Conservation (phyloP, 371 early-diverging fungal genomes). For the Funneliformis caledonium region DNA sequence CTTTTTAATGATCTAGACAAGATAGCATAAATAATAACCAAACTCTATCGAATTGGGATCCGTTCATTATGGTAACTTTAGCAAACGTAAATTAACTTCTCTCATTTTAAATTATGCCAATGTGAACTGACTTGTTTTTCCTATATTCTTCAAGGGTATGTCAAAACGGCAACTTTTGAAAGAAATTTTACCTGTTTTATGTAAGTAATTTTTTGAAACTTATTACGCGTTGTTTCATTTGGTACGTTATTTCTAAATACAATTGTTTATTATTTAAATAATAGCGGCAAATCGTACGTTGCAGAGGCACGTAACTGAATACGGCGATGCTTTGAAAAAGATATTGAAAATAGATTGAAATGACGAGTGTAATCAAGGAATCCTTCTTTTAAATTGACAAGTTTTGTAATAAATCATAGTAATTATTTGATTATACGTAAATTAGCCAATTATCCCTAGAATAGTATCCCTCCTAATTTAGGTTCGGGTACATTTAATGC, state of each 20-base stretch:
- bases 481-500: no score
- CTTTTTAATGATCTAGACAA: neutral
- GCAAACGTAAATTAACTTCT: no score
- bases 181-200: constrained; percentile 23
- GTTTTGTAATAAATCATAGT: no score
- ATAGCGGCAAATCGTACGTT: constrained; percentile 34
- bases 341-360: constrained; percentile 6
- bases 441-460: no score
- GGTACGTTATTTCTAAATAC: neutral
- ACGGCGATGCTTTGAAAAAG: constrained; percentile 11
- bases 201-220: constrained; percentile 7
- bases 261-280: neutral
- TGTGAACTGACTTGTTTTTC: neutral
- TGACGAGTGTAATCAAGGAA: no score
- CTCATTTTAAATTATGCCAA: neutral
- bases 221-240: neutral
- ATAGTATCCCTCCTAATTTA: no score
- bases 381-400: no score
- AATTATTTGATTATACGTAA: no score
- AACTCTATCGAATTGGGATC: constrained; percentile 22
- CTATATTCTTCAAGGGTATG: constrained; percentile 13
- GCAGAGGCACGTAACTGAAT: constrained; percentile 30
- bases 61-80: constrained; percentile 9
- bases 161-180: constrained; percentile 31
- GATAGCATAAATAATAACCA: neutral